These are phyloP conservation scores for Colletotrichum sublineola DNA, from an alignment of 2,329 filamentous ascomycete species.

Conservation along the genomic window DNA sequence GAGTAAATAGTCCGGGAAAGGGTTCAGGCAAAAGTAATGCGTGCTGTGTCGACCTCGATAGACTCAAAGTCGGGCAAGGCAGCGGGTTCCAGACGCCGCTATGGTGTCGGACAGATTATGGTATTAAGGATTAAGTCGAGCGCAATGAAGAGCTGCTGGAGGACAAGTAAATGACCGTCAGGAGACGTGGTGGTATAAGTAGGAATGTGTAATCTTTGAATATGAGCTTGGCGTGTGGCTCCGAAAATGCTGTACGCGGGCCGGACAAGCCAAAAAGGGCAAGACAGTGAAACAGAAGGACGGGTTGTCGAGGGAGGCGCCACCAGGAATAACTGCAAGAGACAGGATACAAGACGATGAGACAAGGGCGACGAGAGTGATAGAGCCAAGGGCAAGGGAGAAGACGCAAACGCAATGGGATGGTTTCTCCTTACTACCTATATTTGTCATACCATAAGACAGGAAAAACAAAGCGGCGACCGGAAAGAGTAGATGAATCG, in stretches of 20 bases:
- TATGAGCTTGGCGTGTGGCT: constrained; percentile 24
- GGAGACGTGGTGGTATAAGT: constrained; percentile 18
- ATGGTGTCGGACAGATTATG: constrained; percentile 39
- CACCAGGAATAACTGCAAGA: constrained; percentile 33
- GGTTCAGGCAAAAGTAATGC: neutral
- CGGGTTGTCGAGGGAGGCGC: constrained; percentile 22
- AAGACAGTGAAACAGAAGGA: constrained; percentile 35
- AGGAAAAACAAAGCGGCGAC: constrained; percentile 6
- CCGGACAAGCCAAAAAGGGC: constrained; percentile 38
- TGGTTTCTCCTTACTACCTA: constrained; percentile 26
- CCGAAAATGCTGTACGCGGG: constrained; percentile 39
- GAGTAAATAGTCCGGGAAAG: neutral
- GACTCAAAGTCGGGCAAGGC: constrained; percentile 4
- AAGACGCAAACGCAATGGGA: constrained; percentile 1
- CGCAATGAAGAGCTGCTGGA: constrained; percentile 32
- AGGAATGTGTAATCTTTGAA: constrained; percentile 38
- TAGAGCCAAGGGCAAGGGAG: constrained; percentile 4
- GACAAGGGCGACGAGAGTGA: constrained; percentile 30
- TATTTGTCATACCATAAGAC: constrained; percentile 16
- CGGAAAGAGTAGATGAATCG: neutral
- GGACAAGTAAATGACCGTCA: constrained; percentile 7
- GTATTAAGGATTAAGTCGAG: constrained; percentile 41
- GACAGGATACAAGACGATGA: constrained; percentile 41
- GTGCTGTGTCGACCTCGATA: constrained; percentile 10
- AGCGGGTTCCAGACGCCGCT: constrained; percentile 42